These are phyloP conservation scores for Apiospora arundinis DNA, from an alignment of 2,329 filamentous ascomycete genomes.

Conservation along the genomic window DNA sequence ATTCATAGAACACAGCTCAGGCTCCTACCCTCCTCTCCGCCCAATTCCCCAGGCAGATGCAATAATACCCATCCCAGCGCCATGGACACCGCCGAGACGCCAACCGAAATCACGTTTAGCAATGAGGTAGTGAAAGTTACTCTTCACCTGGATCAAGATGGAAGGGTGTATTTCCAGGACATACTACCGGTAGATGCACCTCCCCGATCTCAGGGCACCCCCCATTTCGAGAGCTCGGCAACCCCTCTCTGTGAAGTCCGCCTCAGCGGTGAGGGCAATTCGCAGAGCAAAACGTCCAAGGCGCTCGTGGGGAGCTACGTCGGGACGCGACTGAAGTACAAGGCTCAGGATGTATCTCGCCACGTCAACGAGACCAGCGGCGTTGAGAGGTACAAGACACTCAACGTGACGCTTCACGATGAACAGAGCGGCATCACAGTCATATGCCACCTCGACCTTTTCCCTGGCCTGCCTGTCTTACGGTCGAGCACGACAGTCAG, in stretches of 20 bases:
- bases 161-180: not conserved
- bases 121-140: not conserved
- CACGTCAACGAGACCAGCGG: not conserved
- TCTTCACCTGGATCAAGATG: not conserved
- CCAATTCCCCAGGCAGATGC: not conserved
- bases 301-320: not conserved
- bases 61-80: not conserved
- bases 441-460: not conserved
- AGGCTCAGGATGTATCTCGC: not conserved
- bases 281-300: not conserved
- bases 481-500: not conserved
- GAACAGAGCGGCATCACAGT: not conserved
- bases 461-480: not conserved
- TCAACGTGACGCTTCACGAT: not conserved
- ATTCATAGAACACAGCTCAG: not conserved
- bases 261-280: not conserved
- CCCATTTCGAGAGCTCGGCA: not conserved
- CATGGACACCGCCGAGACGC: not conserved
- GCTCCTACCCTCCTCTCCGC: not conserved
- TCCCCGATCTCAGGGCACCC: not conserved
- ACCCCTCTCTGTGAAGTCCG: conserved; percentile 7
- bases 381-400: not conserved
- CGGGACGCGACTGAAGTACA: not conserved
- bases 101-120: not conserved
- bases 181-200: not conserved